A percentile compares a stretch with the other conserved stretches of the same genome.
phyloP scores from a whole-genome alignment of 352 stramenopile genomes.

The Globisporangium paroecandrum region DNA sequence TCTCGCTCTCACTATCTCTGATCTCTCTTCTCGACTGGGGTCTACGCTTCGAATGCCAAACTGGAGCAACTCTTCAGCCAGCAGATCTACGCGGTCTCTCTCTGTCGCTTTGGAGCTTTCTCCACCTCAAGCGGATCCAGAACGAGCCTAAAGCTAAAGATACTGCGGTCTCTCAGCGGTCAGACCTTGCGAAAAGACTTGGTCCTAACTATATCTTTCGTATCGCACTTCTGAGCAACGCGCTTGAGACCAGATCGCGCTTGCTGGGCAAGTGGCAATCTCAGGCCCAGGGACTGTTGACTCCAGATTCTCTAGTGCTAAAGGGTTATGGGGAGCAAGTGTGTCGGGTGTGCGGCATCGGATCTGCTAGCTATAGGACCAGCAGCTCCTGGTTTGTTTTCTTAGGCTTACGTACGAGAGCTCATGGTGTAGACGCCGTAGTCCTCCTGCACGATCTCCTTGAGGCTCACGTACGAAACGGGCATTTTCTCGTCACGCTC shows the following conservation, averaged over 20 bases:
- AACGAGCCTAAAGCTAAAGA: neutral
- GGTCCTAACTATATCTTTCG: neutral
- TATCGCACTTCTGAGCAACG: neutral
- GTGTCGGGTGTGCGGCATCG: too few species aligned
- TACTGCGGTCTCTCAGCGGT: neutral
- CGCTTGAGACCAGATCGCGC: too few species aligned
- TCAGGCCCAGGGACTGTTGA: too few species aligned
- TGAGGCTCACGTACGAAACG: slow-evolving; percentile 39
- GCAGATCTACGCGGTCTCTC: neutral
- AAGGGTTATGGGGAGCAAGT: too few species aligned
- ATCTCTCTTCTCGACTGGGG: neutral
- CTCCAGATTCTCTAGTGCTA: too few species aligned
- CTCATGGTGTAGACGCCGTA: slow-evolving; percentile 40
- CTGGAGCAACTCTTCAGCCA: neutral
- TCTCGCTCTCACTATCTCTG: slow-evolving; percentile 11
- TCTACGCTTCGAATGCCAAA: slow-evolving; percentile 3
- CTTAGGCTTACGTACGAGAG: neutral
- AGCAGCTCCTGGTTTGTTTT: neutral
- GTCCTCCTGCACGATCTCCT: slow-evolving; percentile 49
- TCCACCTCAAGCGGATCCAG: neutral
- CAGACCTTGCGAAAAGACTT: neutral
- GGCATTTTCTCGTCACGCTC: neutral
- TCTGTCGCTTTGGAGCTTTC: neutral
- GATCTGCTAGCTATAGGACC: too few species aligned
- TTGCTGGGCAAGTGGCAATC: too few species aligned